Conservation (phyloP, 768 basidiomycete species). For the Tylopilus plumbeoviolaceoides region DNA sequence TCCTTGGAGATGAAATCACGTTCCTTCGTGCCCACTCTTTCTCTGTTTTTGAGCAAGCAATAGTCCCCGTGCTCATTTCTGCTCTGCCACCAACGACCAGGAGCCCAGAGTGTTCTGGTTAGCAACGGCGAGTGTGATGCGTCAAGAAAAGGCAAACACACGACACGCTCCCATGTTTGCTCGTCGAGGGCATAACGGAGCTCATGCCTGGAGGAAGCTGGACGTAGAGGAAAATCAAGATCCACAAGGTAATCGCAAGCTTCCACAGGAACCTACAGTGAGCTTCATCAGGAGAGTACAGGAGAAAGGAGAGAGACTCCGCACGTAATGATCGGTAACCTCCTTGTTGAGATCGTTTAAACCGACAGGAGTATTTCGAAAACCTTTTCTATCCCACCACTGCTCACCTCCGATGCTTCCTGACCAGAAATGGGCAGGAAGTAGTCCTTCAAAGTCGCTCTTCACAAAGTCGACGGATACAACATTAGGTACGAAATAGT, state of each 20-base stretch:
- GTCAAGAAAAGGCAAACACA: constrained; percentile 83
- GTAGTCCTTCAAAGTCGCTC: constrained; percentile 84
- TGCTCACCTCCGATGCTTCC: constrained; percentile 27
- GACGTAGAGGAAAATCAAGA: constrained; percentile 76
- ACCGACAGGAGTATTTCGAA: constrained; percentile 52
- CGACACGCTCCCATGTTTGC: constrained; percentile 75
- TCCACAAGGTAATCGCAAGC: constrained; percentile 91
- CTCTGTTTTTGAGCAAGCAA: constrained; percentile 73
- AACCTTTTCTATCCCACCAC: constrained; percentile 48
- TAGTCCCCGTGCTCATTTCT: constrained; percentile 85
- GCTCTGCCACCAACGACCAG: constrained; percentile 62
- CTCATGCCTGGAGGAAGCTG: constrained; percentile 52
- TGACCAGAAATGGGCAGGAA: constrained; percentile 74
- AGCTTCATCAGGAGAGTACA: constrained; percentile 4
- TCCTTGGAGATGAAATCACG: constrained; percentile 10
- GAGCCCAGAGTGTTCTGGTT: constrained; percentile 78
- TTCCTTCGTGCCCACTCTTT: constrained; percentile 27
- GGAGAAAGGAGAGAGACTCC: constrained; percentile 20
- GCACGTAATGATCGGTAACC: constrained; percentile 72
- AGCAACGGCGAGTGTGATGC: constrained; percentile 64
- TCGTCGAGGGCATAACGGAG: constrained; percentile 74
- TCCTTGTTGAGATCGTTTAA: constrained; percentile 90
- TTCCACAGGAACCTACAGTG: constrained; percentile 56
- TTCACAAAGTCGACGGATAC: constrained; percentile 85
- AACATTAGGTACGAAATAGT: constrained; percentile 82